Evolutionary conservation across 768 basidiomycete species (phyloP), one percentile per base, ranked within the genome.

Genomic region (Leccinum incarnatum): DNA sequence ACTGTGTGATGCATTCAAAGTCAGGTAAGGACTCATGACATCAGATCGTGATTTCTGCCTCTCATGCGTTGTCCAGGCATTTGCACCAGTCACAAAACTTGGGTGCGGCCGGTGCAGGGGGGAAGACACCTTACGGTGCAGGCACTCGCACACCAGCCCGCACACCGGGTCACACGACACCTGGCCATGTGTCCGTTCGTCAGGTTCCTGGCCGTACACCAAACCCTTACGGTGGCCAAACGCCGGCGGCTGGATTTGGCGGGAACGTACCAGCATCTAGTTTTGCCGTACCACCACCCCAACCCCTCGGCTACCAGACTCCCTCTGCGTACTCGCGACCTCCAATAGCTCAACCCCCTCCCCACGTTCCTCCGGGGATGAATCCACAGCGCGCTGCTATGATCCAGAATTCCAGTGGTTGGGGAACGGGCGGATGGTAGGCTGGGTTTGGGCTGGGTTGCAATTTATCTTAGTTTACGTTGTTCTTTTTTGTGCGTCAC

Each of bases 1-100:
- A 72, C 76, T 98, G 5, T 97, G 96, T 63, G 95, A 98, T 71
- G 95, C 95, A 19, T 98, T 98, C 85, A 98, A 98, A 85, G 85
- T 92, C 68, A 75, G 87, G 87, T 87, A 66, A 65, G 79, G 19
- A 66, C 19, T 51, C 7, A 30, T n/a, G 23, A 27, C 6, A 21
- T 46, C 1, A 9, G 9, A 27, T 37, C 15, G 5, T 47, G 14
- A 15, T n/a, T 37, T 36, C 48, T 36, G 3, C 14, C 23, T 14
- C 65, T 69, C 19, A 69, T 54, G 45, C 36, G 29, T 37, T 25
- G 42, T 55, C 45, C 61, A 89, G 89, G 65, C 89, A 92, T 76
- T 76, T 90, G 47, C 87, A 91, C 65, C 87, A 91, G 72, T 88
- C 89, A n/a, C 79, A 79, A 79, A 89, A 79, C 79, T 78, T 77